Conservation (phyloP, 371 early-diverging fungal genomes). For the Phascolomyces articulosus region DNA sequence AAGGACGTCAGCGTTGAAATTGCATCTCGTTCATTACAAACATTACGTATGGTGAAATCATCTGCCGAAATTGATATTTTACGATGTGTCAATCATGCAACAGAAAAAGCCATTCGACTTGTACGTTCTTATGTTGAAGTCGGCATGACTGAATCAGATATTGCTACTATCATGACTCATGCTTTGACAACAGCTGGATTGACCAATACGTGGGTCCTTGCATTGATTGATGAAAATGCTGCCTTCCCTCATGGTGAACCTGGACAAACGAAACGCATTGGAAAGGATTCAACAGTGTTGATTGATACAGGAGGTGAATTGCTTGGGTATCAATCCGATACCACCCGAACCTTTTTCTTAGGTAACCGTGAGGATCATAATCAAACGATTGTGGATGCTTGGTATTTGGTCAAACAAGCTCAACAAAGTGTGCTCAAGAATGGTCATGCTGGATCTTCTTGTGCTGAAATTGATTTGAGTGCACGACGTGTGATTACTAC, state of each 20-base stretch:
- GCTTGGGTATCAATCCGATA: conserved; percentile 42
- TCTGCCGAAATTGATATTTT: conserved; percentile 54
- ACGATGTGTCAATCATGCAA: conserved; percentile 54
- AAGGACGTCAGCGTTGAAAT: conserved; percentile 26
- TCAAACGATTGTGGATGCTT: conserved; percentile 55
- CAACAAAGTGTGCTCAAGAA: conserved; percentile 49
- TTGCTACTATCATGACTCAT: conserved; percentile 38
- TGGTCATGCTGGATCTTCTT: conserved; percentile 29
- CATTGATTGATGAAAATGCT: conserved; percentile 55
- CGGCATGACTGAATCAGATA: conserved; percentile 50
- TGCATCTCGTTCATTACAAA: conserved; percentile 45
- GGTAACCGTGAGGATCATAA: conserved; percentile 37
- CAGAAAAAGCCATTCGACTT: conserved; percentile 51
- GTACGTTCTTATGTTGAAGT: conserved; percentile 44
- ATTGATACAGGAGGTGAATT: conserved; percentile 62
- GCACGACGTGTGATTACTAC: conserved; percentile 49
- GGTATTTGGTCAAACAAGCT: conserved; percentile 56
- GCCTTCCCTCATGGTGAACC: conserved; percentile 63
- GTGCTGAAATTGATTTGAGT: conserved; percentile 57
- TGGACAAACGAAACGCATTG: conserved; percentile 41
- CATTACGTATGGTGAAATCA: conserved; percentile 55
- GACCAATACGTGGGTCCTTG: conserved; percentile 55
- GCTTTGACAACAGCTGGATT: conserved; percentile 48
- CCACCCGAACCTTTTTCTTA: conserved; percentile 58
- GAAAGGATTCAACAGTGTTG: conserved; percentile 47